Evolutionary conservation across 1,284 basidiomycete species (phyloP).

Genomic region (Dichomitus squalens): DNA sequence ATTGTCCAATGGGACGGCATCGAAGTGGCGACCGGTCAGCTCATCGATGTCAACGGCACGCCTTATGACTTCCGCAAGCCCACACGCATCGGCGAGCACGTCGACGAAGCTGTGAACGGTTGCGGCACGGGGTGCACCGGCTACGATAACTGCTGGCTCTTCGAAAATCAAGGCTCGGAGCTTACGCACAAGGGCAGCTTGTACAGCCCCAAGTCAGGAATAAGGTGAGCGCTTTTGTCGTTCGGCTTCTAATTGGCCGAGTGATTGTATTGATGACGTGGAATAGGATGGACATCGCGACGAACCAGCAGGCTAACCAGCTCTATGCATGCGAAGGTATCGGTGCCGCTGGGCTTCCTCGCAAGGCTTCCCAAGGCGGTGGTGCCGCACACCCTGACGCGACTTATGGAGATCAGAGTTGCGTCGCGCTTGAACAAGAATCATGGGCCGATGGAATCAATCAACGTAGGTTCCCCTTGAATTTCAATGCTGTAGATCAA

Average conservation of each 20-base stretch:
- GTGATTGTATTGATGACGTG: not conserved
- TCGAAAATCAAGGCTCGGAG: not conserved
- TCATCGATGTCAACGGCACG: not conserved
- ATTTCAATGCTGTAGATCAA: too few relatives aligned
- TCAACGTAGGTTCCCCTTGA: not conserved
- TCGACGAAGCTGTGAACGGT: not conserved
- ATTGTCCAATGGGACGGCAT: not conserved
- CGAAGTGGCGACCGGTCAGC: not conserved
- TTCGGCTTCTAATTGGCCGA: too few relatives aligned
- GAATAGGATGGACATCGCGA: not conserved
- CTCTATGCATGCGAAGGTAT: not conserved
- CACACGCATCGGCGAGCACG: not conserved
- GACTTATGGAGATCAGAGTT: not conserved
- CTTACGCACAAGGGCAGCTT: not conserved
- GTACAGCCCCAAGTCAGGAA: not conserved
- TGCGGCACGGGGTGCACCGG: not conserved
- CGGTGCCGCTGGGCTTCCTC: not conserved
- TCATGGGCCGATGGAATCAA: not conserved
- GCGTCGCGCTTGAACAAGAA: not conserved
- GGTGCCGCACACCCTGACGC: not conserved
- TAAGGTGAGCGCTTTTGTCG: not conserved
- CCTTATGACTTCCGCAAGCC: not conserved
- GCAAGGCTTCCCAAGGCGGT: not conserved
- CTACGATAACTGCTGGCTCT: not conserved
- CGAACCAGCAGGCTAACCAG: not conserved